Conservation (phyloP, 768 basidiomycete species). For the Rhodotorula sphaerocarpa region DNA sequence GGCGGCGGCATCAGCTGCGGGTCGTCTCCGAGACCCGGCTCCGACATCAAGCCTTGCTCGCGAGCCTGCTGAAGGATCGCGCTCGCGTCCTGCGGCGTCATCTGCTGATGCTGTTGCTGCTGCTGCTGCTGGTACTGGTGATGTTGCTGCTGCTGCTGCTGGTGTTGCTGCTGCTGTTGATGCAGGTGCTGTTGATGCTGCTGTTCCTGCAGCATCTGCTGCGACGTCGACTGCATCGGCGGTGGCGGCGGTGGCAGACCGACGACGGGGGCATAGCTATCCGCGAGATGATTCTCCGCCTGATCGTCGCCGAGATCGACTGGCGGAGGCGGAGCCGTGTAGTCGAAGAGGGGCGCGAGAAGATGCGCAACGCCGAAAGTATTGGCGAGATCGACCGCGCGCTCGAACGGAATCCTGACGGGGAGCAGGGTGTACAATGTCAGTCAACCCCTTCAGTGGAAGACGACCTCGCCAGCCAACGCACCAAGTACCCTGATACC, state of each 20-base stretch:
- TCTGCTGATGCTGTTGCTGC: background rate
- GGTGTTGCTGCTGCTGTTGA: background rate
- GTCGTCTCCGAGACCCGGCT: background rate
- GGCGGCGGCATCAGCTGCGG: background rate
- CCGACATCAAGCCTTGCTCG: conserved; percentile 26
- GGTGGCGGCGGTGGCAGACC: conserved; percentile 2
- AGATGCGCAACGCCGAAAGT: conserved; percentile 86
- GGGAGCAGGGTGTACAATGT: background rate
- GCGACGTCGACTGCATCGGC: background rate
- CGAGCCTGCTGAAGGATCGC: conserved; percentile 27
- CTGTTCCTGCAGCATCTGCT: background rate
- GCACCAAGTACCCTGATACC: conserved; percentile 98
- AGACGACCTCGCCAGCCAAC: conserved; percentile 31
- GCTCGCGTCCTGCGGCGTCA: conserved; percentile 10
- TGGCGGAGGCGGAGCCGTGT: conserved; percentile 32
- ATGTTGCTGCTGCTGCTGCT: background rate
- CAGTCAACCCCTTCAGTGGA: background rate
- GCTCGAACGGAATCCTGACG: conserved; percentile 85
- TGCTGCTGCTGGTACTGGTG: background rate
- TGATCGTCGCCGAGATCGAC: conserved; percentile 5
- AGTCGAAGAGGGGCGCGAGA: conserved; percentile 80
- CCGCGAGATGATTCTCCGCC: background rate
- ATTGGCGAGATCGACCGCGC: conserved; percentile 81
- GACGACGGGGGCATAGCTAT: conserved; percentile 7
- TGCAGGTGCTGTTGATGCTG: background rate